Base-by-base conservation (phyloP, 1,284 basidiomycete species). In the Naganishia liquefaciens region DNA sequence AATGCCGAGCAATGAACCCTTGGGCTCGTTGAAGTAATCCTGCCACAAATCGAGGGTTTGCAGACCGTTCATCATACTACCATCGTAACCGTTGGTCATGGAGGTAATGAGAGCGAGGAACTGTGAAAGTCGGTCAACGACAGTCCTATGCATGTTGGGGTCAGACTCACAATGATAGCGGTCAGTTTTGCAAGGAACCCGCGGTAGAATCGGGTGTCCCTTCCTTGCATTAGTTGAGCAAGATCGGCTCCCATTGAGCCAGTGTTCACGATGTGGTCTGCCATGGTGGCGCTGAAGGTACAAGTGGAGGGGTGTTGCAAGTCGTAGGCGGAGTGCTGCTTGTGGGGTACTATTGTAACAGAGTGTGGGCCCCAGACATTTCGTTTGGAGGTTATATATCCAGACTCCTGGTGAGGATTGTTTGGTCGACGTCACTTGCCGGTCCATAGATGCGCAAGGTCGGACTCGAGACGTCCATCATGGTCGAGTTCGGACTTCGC, bases 1-100 rank as follows among this genome's bases (percentile, higher is more conserved):
- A 43, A 70, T 66, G 53, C 70, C 76, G 53, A 75, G 60, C 11
- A 74, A 43, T 67, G 71, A 72, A 55, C 75, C 68, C 54, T 51
- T 5, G 2, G 68, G 62, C 62, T 53, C 43, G 61, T 30, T 27
- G 61, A 71, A 69, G 57, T 71, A 54, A 6, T 23, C n/a, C 42
- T 70, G 68, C 71, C 71, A 73, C 2, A 60, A 54, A 5, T 68
- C 51, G 2, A 73, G 51, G n/a, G 70, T 62, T 55, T 74, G 72
- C 19, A 74, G 67, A 64, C 73, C 73, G 63, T 71, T 72, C 68
- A 69, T 69, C 66, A 69, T 68, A 23, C 61, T 52, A 11, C 62
- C 57, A 42, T 68, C 68, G 49, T 66, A 70, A 21, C 68, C 68
- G 23, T 64, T 65, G 28, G 67, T 60, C 69, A 67, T 67, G 11